phyloP scores from a whole-genome alignment of 352 stramenopile genomes.

The Phytophthora cactorum region DNA sequence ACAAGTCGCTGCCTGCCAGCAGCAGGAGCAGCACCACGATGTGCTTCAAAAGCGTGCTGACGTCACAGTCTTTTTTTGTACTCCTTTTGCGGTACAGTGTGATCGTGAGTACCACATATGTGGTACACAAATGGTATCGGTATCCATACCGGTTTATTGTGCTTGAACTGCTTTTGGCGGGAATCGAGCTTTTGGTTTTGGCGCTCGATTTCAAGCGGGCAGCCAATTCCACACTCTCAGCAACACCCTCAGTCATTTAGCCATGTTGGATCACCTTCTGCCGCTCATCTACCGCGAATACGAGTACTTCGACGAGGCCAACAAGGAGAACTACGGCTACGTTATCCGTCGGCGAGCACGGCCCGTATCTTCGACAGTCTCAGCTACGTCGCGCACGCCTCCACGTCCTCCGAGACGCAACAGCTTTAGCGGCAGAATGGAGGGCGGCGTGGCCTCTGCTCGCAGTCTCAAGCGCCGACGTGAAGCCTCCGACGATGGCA shows the following conservation, averaged over 20 bases:
- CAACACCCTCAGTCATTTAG: not conserved
- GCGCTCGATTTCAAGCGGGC: slow-evolving; percentile 27
- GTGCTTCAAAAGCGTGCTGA: not conserved
- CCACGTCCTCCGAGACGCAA: slow-evolving; percentile 29
- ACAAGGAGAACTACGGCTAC: slow-evolving; percentile 81
- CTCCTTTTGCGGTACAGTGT: not conserved
- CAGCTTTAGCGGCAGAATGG: slow-evolving; percentile 11
- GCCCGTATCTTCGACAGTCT: slow-evolving; percentile 2
- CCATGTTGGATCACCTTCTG: slow-evolving; percentile 53
- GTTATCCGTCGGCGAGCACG: slow-evolving; percentile 42
- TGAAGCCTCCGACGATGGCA: slow-evolving; percentile 16
- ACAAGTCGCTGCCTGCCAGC: not conserved
- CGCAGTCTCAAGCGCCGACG: slow-evolving; percentile 21
- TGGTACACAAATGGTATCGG: not conserved
- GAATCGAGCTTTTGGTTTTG: slow-evolving; percentile 34
- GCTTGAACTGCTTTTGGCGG: slow-evolving; percentile 35
- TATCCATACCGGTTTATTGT: slow-evolving; percentile 10
- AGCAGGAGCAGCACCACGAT: slow-evolving; percentile 3
- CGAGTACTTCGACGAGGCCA: slow-evolving; percentile 49
- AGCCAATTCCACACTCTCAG: slow-evolving; percentile 6
- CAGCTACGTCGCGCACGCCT: slow-evolving; percentile 16
- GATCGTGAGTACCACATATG: not conserved
- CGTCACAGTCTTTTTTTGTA: not conserved
- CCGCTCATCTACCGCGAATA: slow-evolving; percentile 50
- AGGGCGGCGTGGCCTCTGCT: slow-evolving; percentile 12